These are phyloP conservation scores for Fraxinus xanthoxyloides DNA, from an alignment of 305 asterid genomes.

Conservation along the genomic window DNA sequence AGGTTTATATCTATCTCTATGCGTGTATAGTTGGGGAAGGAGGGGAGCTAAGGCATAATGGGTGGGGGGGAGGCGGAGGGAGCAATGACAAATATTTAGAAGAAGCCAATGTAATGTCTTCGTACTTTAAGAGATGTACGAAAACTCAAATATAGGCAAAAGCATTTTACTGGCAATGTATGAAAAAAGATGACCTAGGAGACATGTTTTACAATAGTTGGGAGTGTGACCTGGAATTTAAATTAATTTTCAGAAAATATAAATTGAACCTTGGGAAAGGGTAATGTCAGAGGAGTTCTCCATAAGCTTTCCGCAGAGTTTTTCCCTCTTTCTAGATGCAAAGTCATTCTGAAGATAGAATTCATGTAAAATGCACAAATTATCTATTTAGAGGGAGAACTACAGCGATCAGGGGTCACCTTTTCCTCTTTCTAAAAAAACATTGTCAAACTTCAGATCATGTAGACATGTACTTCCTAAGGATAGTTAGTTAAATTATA, in stretches of 20 bases:
- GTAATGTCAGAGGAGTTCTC: neutral
- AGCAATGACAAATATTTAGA: constrained; percentile 16
- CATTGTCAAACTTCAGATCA: neutral
- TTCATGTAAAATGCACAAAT: constrained; percentile 3
- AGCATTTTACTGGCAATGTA: neutral
- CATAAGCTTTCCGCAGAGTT: neutral
- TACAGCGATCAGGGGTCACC: neutral
- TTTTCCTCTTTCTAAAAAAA: neutral
- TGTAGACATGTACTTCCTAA: neutral
- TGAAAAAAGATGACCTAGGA: neutral
- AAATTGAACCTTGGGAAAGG: neutral
- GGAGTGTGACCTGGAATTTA: neutral
- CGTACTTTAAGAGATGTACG: neutral
- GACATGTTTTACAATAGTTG: neutral
- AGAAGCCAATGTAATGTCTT: neutral
- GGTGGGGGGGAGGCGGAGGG: constrained; percentile 1
- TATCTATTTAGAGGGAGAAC: neutral
- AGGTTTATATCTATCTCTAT: neutral
- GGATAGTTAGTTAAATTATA: neutral
- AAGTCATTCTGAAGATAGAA: neutral
- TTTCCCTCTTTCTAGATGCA: neutral
- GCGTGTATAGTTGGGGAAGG: neutral
- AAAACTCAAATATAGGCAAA: constrained; percentile 3
- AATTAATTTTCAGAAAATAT: constrained; percentile 1
- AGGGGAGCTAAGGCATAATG: neutral